Conservation (phyloP, 1,284 basidiomycete genomes). For the Thelephora terrestris region DNA sequence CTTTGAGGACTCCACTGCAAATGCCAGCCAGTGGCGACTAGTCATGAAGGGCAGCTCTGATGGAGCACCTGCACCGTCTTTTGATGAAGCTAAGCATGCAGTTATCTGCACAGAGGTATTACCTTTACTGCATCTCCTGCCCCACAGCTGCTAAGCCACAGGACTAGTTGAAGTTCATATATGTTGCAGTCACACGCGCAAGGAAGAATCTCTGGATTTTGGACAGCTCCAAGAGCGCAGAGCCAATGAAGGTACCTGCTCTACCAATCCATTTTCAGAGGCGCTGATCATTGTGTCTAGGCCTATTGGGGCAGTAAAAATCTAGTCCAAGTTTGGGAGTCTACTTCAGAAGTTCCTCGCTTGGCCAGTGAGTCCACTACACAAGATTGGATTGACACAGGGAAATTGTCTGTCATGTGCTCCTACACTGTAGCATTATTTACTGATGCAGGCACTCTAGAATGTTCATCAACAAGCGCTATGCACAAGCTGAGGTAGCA, state of each 20-base stretch:
- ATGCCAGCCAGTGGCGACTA: slow-evolving; percentile 14
- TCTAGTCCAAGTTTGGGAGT: slow-evolving; percentile 33
- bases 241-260: slow-evolving; percentile 50
- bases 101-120: slow-evolving; percentile 53
- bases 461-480: slow-evolving; percentile 47
- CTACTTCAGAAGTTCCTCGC: slow-evolving; percentile 33
- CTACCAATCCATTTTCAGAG: slow-evolving; percentile 39
- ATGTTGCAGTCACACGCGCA: slow-evolving; percentile 63
- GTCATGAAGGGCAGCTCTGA: too few species aligned
- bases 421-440: slow-evolving; percentile 8
- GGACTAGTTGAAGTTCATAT: slow-evolving; percentile 50
- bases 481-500: slow-evolving; percentile 49
- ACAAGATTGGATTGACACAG: slow-evolving; percentile 47
- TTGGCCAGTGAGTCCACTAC: slow-evolving; percentile 37
- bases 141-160: slow-evolving; percentile 20
- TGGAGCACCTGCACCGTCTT: slow-evolving; percentile 22
- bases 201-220: slow-evolving; percentile 59
- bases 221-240: slow-evolving; percentile 45
- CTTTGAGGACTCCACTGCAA: too few species aligned
- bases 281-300: slow-evolving; percentile 40
- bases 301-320: slow-evolving; percentile 35
- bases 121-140: too few species aligned
- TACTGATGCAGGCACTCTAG: slow-evolving; percentile 13
- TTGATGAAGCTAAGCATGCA: slow-evolving; percentile 43
- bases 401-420: slow-evolving; percentile 18